Base-by-base conservation (phyloP, 306 rosid genomes). In the Fragaria ananassa region DNA sequence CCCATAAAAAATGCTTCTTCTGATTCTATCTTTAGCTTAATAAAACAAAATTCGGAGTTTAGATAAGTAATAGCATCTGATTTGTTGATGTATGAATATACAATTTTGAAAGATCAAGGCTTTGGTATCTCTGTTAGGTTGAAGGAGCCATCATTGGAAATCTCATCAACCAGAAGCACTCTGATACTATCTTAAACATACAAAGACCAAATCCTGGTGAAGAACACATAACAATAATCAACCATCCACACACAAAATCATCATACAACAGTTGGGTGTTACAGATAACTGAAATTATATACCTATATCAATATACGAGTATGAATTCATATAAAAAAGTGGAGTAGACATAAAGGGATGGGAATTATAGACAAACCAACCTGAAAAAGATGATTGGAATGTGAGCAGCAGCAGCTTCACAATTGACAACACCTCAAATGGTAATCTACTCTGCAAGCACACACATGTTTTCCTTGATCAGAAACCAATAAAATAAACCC, bases 361-460 rank as follows among this genome's bases (percentile, higher is more conserved):
- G 39, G 67, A 81, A 71, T 79, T 69, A 70, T 57, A 67, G n/a
- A 57, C 19, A 17, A 17, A 76, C 68, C n/a, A 80, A 83, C 80
- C 71, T 46, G 51, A 51, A 27, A 46, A 13, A 61, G 31, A 63
- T 37, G 3, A 53, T 72, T 53, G 73, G 27, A 72, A 63, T 25
- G 17, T 61, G 31, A 65, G 27, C 68, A 47, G 51, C 4, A 76
- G 79, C 41, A 7, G 23, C 45, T 63, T 51, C n/a, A 71, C 49
- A 56, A 63, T 50, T 56, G 56, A 74, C 51, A 57, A 63, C 17
- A 42, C 69, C 39, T 79, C 68, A 62, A 47, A 76, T 56, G 57
- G 75, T 81, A 81, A 84, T 83, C 90, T 83, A 85, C 83, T 87
- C 90, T 86, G 90, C 87, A 86, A 68, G 62, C 15, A n/a, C 50